phyloP scores from a whole-genome alignment of 2,329 filamentous ascomycete genomes.

The Phialophora chinensis region DNA sequence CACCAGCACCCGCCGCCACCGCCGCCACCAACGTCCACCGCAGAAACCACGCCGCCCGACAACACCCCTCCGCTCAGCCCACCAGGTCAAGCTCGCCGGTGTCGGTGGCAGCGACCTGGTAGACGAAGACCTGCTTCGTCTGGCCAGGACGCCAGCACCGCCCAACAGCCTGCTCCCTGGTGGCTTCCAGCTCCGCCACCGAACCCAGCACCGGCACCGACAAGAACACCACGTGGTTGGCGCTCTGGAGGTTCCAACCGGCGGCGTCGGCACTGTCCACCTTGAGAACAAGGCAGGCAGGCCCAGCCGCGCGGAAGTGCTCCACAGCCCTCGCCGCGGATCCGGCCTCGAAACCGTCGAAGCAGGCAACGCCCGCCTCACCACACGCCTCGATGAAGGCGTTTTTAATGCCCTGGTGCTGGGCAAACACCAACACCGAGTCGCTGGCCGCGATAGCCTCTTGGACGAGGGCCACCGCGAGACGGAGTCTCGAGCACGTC shows the following conservation, averaged over 20 bases:
- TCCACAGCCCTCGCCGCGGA: constrained; percentile 46
- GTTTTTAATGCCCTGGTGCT: constrained; percentile 41
- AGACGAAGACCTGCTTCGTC: constrained; percentile 62
- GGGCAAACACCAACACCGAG: constrained; percentile 63
- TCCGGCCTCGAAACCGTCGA: constrained; percentile 40
- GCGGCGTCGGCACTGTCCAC: constrained; percentile 63
- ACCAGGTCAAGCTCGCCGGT: constrained; percentile 22
- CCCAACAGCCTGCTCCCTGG: constrained; percentile 69
- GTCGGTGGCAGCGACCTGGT: constrained; percentile 49
- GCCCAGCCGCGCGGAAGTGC: constrained; percentile 48
- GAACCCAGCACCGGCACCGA: constrained; percentile 59
- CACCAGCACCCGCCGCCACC: not conserved
- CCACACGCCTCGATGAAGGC: constrained; percentile 28
- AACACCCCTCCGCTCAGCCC: constrained; percentile 26
- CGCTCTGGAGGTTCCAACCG: constrained; percentile 67
- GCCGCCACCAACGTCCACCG: not conserved
- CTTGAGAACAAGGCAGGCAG: constrained; percentile 63
- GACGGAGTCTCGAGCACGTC: constrained; percentile 56
- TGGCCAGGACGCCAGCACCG: constrained; percentile 66
- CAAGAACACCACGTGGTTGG: constrained; percentile 70
- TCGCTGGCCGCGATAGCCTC: constrained; percentile 49
- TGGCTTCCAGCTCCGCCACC: constrained; percentile 61
- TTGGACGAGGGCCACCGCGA: constrained; percentile 54
- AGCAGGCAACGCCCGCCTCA: constrained; percentile 42
- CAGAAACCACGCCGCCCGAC: constrained; percentile 32